phyloP scores from a whole-genome alignment of 1,284 basidiomycete genomes.

The Abortiporus biennis region DNA sequence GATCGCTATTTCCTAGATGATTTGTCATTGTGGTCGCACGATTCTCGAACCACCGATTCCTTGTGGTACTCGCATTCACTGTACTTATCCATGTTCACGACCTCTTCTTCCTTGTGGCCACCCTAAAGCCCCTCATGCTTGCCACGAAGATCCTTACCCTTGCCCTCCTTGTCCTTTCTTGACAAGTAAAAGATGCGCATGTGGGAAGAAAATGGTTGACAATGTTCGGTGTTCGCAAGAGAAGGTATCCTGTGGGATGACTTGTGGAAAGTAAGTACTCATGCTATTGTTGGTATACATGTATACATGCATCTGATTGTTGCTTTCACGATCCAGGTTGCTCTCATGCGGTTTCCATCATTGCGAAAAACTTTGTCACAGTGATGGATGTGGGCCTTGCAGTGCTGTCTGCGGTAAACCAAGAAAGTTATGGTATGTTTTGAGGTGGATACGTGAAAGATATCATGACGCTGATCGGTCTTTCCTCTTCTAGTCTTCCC shows the following conservation, averaged over 20 bases:
- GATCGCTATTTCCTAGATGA: too few species aligned
- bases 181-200: slow-evolving; percentile 75
- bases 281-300: background rate
- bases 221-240: slow-evolving; percentile 78
- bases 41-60: slow-evolving; percentile 66
- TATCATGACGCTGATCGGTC: background rate
- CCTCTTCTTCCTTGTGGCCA: slow-evolving; percentile 77
- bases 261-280: slow-evolving; percentile 73
- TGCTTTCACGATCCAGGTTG: slow-evolving; percentile 32
- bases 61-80: slow-evolving; percentile 75
- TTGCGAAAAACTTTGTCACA: slow-evolving; percentile 77
- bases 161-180: slow-evolving; percentile 87
- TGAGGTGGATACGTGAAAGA: too few species aligned
- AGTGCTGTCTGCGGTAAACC: slow-evolving; percentile 76
- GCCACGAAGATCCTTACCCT: slow-evolving; percentile 58
- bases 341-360: slow-evolving; percentile 82
- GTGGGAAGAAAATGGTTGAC: slow-evolving; percentile 73
- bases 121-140: slow-evolving; percentile 67
- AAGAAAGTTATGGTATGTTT: slow-evolving; percentile 68
- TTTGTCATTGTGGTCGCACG: slow-evolving; percentile 76
- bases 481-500: slow-evolving; percentile 38
- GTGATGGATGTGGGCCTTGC: slow-evolving; percentile 74
- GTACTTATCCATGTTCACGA: slow-evolving; percentile 73
- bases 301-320: slow-evolving; percentile 4
- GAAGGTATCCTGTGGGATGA: slow-evolving; percentile 76